Evolutionary conservation across 176 grass and related monocot species (phyloP).

Genomic region (maize (Zea mays)): DNA sequence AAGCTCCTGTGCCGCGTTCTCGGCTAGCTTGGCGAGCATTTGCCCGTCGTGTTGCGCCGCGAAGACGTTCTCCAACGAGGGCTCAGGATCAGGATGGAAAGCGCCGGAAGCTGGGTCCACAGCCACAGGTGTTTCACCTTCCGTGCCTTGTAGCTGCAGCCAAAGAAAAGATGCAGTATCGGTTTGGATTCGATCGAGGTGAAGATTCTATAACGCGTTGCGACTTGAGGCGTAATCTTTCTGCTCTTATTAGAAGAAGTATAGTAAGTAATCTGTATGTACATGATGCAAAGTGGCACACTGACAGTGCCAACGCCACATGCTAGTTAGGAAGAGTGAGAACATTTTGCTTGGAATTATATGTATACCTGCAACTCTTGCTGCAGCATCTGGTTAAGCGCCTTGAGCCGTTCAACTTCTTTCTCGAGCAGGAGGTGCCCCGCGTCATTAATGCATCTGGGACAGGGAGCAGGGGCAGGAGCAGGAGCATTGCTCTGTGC

Average conservation of each 20-base stretch:
- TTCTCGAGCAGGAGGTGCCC: constrained; percentile 5
- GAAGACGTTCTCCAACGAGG: constrained; percentile 2
- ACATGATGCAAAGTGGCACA: not conserved
- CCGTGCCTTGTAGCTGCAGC: constrained; percentile 14
- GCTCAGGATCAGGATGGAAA: not conserved
- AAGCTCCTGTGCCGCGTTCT: constrained; percentile 42
- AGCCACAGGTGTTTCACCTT: not conserved
- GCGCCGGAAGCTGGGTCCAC: not conserved
- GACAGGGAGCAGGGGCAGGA: constrained; percentile 28
- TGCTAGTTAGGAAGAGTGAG: not conserved
- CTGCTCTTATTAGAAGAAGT: not conserved
- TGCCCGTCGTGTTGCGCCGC: not conserved
- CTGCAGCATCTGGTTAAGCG: constrained; percentile 37
- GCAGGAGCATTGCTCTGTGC: not conserved
- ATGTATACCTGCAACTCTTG: constrained; percentile 51
- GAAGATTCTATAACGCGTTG: not conserved
- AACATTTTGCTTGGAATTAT: not conserved
- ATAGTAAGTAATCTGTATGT: not conserved
- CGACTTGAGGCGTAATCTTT: not conserved
- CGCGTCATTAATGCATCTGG: constrained; percentile 26
- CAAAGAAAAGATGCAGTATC: constrained; percentile 15
- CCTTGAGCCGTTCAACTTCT: constrained; percentile 37
- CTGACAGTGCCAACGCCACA: not conserved
- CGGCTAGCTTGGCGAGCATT: constrained; percentile 27
- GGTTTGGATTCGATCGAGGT: constrained; percentile 17